These are phyloP conservation scores for Fraxinus ornus DNA, from an alignment of 305 asterid genomes.

Conservation along the genomic window DNA sequence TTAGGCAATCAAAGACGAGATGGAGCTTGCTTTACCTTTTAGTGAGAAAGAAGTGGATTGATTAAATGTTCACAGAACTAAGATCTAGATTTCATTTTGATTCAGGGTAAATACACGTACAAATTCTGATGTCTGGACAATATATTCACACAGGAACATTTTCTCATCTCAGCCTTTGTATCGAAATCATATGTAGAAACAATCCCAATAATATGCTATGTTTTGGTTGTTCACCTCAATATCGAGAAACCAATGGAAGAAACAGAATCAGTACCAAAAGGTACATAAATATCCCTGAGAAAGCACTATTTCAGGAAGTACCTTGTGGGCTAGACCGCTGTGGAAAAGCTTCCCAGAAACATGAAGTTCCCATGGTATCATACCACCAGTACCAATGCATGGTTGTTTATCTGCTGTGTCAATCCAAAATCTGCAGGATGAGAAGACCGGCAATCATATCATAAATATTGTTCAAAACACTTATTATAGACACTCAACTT, in stretches of 20 bases:
- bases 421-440: constrained; percentile 75
- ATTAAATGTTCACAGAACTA: not conserved
- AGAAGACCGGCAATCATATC: constrained; percentile 17
- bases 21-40: not conserved
- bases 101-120: not conserved
- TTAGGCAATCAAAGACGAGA: not conserved
- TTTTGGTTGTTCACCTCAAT: not conserved
- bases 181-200: not conserved
- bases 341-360: constrained; percentile 89
- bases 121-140: not conserved
- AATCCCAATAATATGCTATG: constrained; percentile 5
- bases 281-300: constrained; percentile 6
- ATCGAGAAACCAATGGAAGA: not conserved
- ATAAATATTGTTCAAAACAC: constrained; percentile 1
- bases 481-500: not conserved
- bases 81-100: not conserved
- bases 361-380: constrained; percentile 91
- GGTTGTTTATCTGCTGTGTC: constrained; percentile 99
- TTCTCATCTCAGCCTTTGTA: not conserved
- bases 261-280: not conserved
- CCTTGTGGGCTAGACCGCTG: constrained; percentile 96
- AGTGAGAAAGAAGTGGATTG: not conserved
- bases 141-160: not conserved
- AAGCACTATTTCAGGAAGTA: constrained; percentile 25
- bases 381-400: constrained; percentile 97